A percentile compares a stretch with the other conserved stretches of the same genome.
These are phyloP conservation scores for Phalaenopsis aphrodite DNA, from an alignment of 106 monocot genomes.

Conservation along the genomic window DNA sequence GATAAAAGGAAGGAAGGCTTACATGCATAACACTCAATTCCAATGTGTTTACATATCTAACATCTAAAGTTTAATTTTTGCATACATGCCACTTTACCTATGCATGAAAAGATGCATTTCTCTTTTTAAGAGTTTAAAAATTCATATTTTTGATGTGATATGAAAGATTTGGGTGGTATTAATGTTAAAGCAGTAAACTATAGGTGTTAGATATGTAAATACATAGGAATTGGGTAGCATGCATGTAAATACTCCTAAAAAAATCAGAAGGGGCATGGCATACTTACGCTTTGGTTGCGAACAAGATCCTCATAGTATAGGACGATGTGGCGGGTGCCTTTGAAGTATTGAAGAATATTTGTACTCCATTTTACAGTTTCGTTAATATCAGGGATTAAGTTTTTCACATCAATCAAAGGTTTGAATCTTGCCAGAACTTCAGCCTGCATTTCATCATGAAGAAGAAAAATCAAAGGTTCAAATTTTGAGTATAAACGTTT, in stretches of 20 bases:
- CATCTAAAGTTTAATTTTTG: too few species aligned
- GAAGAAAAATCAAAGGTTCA: background rate
- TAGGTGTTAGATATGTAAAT: too few species aligned
- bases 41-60: too few species aligned
- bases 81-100: too few species aligned
- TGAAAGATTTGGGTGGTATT: too few species aligned
- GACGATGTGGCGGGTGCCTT: constrained; percentile 57
- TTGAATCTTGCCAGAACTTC: constrained; percentile 65
- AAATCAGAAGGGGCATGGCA: background rate
- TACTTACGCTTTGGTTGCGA: constrained; percentile 51
- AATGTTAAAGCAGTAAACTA: too few species aligned
- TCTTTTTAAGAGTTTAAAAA: too few species aligned
- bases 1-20: background rate
- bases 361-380: constrained; percentile 27
- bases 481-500: background rate
- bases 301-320: constrained; percentile 92
- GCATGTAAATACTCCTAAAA: too few species aligned
- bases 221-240: too few species aligned
- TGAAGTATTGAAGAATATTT: constrained; percentile 58
- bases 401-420: constrained; percentile 41
- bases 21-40: too few species aligned
- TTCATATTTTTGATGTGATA: too few species aligned
- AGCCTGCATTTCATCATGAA: constrained; percentile 38
- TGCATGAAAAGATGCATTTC: too few species aligned
- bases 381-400: constrained; percentile 41